Evolutionary conservation across 306 rosid genomes (phyloP).

Genomic region (Abrus precatorius): DNA sequence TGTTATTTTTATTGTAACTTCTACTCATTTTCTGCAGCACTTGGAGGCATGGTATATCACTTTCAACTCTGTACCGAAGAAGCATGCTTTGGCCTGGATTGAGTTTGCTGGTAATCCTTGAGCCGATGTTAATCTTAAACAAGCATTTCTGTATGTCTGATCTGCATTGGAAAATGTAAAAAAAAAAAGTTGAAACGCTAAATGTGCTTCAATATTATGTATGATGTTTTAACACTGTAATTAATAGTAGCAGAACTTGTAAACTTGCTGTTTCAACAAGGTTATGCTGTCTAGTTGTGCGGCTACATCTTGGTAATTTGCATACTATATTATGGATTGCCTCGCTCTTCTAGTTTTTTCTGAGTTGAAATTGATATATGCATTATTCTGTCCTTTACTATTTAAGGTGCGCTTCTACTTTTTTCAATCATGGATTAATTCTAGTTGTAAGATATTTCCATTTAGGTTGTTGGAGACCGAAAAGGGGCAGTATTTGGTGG

Average conservation of each 20-base stretch:
- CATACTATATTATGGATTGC: slow-evolving; percentile 27
- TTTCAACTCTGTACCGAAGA: slow-evolving; percentile 80
- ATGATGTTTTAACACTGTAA: background rate
- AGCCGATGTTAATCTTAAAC: slow-evolving; percentile 25
- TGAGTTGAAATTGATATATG: background rate
- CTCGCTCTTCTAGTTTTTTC: background rate
- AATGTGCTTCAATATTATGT: background rate
- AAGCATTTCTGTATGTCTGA: slow-evolving; percentile 22
- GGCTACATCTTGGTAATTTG: slow-evolving; percentile 14
- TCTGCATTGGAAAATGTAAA: background rate
- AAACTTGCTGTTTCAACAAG: background rate
- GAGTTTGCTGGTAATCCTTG: slow-evolving; percentile 76
- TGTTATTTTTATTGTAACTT: background rate
- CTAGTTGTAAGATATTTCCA: slow-evolving; percentile 16
- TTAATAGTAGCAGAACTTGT: slow-evolving; percentile 18
- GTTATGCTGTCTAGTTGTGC: background rate
- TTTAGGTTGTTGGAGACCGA: slow-evolving; percentile 87
- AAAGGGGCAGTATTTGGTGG: slow-evolving; percentile 95
- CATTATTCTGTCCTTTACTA: background rate
- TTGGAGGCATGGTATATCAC: slow-evolving; percentile 88
- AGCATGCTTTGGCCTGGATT: slow-evolving; percentile 90
- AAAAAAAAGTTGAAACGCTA: background rate
- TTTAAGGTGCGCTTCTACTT: background rate
- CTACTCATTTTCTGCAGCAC: slow-evolving; percentile 62
- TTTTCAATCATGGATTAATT: slow-evolving; percentile 26